Evolutionary conservation across 2,329 filamentous ascomycete genomes (phyloP).

Genomic region (Alternaria brassicae): DNA sequence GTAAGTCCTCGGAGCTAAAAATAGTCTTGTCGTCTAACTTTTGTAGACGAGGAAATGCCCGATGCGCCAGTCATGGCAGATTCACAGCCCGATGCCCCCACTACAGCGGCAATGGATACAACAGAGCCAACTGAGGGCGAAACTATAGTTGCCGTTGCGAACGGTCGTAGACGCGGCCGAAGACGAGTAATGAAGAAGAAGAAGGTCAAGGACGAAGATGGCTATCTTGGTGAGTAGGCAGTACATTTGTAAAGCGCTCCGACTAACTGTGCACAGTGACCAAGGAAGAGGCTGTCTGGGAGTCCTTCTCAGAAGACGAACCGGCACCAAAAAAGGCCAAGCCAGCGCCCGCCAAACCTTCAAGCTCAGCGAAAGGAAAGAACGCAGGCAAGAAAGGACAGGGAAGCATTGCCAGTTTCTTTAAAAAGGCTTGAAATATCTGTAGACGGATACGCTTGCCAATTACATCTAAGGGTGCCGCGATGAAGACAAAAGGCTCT

Average conservation of each 20-base stretch:
- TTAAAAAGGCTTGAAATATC: slow-evolving; percentile 71
- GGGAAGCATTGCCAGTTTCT: slow-evolving; percentile 92
- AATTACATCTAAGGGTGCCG: neutral
- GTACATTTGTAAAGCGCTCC: neutral
- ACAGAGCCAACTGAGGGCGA: slow-evolving; percentile 35
- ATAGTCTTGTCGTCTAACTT: slow-evolving; percentile 25
- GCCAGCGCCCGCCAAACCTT: slow-evolving; percentile 40
- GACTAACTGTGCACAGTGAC: slow-evolving; percentile 69
- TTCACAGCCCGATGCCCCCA: slow-evolving; percentile 47
- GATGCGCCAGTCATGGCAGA: slow-evolving; percentile 57
- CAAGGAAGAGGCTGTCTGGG: slow-evolving; percentile 83
- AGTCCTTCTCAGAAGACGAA: slow-evolving; percentile 93
- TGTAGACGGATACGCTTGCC: neutral
- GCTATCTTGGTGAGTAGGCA: slow-evolving; percentile 75
- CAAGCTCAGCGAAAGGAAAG: slow-evolving; percentile 61
- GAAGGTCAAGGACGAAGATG: slow-evolving; percentile 84
- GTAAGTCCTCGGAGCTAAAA: slow-evolving; percentile 40
- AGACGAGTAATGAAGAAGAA: slow-evolving; percentile 87
- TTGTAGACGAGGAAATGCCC: slow-evolving; percentile 63
- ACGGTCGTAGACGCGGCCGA: slow-evolving; percentile 75
- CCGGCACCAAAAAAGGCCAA: slow-evolving; percentile 65
- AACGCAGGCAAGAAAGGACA: slow-evolving; percentile 61
- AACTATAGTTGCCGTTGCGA: slow-evolving; percentile 58
- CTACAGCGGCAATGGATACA: slow-evolving; percentile 26
- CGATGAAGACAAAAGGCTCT: neutral